Conservation (phyloP, 305 asterid genomes). For the Solanum hybrid region DNA sequence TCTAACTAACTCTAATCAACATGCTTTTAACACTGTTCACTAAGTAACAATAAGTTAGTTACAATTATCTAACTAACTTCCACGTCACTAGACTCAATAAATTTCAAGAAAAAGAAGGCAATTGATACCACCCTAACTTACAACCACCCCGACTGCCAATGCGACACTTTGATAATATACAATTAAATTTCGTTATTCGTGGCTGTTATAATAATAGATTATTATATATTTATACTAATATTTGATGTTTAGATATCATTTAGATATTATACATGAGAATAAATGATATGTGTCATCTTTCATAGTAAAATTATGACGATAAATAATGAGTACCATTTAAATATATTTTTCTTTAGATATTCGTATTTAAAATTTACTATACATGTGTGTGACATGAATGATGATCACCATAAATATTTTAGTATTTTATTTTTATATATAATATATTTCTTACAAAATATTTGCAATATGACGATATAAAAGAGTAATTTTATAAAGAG, state of each 20-base stretch:
- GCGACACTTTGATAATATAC: background rate
- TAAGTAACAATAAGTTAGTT: too few species aligned
- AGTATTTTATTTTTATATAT: too few species aligned
- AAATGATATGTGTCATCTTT: background rate
- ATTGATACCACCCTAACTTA: background rate
- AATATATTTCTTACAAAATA: too few species aligned
- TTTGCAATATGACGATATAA: background rate
- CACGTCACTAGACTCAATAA: too few species aligned
- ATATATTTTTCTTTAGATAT: background rate
- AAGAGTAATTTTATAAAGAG: background rate
- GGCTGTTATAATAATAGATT: too few species aligned
- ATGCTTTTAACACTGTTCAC: too few species aligned
- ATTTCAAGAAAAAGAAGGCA: background rate
- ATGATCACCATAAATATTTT: too few species aligned
- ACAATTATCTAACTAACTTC: too few species aligned
- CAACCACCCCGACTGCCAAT: background rate
- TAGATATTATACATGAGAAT: background rate
- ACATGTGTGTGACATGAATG: background rate
- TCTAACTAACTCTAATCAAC: too few species aligned
- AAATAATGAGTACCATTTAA: background rate
- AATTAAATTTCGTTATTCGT: background rate
- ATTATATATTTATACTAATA: too few species aligned
- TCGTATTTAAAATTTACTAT: too few species aligned
- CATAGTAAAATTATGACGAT: background rate
- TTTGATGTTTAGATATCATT: background rate